phyloP scores from a whole-genome alignment of 768 basidiomycete species.

The Termitomyces sp. region DNA sequence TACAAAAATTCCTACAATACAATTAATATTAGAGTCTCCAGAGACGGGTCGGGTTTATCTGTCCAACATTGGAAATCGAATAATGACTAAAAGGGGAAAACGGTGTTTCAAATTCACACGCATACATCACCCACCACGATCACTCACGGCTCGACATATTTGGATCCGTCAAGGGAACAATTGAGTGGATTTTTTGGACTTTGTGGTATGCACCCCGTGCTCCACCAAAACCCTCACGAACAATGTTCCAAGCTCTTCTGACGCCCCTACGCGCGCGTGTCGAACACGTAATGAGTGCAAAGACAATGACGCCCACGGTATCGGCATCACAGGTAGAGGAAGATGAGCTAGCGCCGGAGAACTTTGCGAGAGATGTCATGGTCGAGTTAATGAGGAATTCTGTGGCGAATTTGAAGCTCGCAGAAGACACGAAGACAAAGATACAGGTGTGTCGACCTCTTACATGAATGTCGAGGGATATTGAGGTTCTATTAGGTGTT shows the following conservation, averaged over 20 bases:
- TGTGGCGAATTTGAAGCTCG: conserved; percentile 63
- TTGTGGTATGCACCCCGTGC: conserved; percentile 6
- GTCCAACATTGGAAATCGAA: too few species aligned
- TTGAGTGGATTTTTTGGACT: conserved; percentile 3
- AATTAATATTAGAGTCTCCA: too few species aligned
- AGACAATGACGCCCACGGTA: conserved; percentile 12
- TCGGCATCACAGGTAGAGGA: conserved; percentile 24
- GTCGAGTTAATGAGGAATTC: conserved; percentile 65
- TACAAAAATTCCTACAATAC: too few species aligned
- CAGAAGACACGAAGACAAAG: conserved; percentile 37
- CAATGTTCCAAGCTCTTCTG: conserved; percentile 54
- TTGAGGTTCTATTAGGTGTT: conserved; percentile 40
- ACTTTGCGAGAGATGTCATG: conserved; percentile 69
- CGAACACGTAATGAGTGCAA: conserved; percentile 33
- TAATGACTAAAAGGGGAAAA: too few species aligned
- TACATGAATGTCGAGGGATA: not conserved
- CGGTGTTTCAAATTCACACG: too few species aligned
- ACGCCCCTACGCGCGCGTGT: conserved; percentile 55
- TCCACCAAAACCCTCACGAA: not conserved
- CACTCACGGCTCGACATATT: conserved; percentile 7
- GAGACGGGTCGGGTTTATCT: too few species aligned
- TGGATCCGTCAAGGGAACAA: conserved; percentile 8
- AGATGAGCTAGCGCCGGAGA: conserved; percentile 50
- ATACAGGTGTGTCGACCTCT: conserved; percentile 41
- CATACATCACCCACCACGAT: conserved; percentile 4